Evolutionary conservation across 2,329 filamentous ascomycete species (phyloP).

Genomic region (Orbilia blumenaviensis): DNA sequence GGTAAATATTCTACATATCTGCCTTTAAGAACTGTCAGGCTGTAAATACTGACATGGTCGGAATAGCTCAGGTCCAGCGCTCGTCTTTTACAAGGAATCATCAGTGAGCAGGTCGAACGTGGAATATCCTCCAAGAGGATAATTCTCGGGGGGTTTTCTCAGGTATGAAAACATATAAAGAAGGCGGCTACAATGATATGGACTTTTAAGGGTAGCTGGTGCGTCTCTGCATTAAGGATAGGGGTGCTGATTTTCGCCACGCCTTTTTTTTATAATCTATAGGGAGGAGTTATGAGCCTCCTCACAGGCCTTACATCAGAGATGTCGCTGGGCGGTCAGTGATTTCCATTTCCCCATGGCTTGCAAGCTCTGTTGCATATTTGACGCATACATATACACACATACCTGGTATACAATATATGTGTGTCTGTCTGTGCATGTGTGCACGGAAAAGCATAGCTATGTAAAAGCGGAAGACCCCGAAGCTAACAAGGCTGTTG

Average conservation of each 20-base stretch:
- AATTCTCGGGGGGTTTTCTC: constrained; percentile 83
- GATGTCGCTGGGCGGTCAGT: constrained; percentile 60
- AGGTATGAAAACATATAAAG: constrained; percentile 18
- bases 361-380: too few species aligned
- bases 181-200: too few species aligned
- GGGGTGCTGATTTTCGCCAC: constrained; percentile 62
- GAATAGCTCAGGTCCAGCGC: constrained; percentile 27
- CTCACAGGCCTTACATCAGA: constrained; percentile 78
- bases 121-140: constrained; percentile 85
- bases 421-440: too few species aligned
- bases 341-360: not conserved
- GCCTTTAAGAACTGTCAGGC: not conserved
- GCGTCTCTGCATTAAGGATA: too few species aligned
- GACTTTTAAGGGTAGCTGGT: too few species aligned
- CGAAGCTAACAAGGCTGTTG: not conserved
- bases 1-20: not conserved
- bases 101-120: constrained; percentile 79
- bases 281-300: constrained; percentile 88
- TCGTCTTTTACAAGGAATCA: constrained; percentile 77
- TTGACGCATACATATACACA: too few species aligned
- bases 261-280: constrained; percentile 60
- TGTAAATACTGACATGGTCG: not conserved
- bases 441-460: too few species aligned
- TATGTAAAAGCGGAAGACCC: not conserved
- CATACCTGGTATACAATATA: too few species aligned